Conservation (phyloP, 768 basidiomycete species). For the Boletus sp. region DNA sequence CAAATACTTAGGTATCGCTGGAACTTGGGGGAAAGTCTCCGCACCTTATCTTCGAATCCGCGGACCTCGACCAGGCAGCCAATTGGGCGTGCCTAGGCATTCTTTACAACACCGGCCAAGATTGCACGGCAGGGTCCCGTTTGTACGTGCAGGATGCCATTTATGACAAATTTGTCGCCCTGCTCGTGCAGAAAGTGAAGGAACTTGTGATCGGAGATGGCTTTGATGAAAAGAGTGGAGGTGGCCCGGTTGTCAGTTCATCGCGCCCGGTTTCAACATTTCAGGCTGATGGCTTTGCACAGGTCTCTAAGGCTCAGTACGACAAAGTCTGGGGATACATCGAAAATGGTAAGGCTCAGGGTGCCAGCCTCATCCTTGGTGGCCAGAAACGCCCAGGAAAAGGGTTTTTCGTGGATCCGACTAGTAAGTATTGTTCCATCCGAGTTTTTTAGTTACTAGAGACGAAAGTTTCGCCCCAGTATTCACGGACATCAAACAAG, state of each 20-base stretch:
- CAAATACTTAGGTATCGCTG: constrained; percentile 63
- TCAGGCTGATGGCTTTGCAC: constrained; percentile 8
- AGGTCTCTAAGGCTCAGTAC: constrained; percentile 84
- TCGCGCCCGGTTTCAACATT: constrained; percentile 1
- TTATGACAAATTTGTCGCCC: constrained; percentile 78
- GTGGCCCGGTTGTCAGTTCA: constrained; percentile 76
- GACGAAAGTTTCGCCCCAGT: constrained; percentile 43
- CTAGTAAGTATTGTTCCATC: constrained; percentile 51
- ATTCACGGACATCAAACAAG: constrained; percentile 72
- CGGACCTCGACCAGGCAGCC: constrained; percentile 83
- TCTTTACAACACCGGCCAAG: constrained; percentile 88
- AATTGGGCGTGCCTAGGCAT: constrained; percentile 86
- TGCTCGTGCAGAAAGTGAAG: constrained; percentile 66
- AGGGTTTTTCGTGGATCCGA: constrained; percentile 90
- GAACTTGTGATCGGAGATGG: constrained; percentile 77
- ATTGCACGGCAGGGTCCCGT: constrained; percentile 90
- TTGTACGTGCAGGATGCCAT: constrained; percentile 85
- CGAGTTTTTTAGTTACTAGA: constrained; percentile 1
- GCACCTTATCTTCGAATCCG: constrained; percentile 85
- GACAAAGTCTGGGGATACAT: constrained; percentile 89
- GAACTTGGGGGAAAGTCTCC: constrained; percentile 95
- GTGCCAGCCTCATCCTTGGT: constrained; percentile 77
- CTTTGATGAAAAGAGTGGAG: constrained; percentile 68
- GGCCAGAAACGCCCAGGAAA: constrained; percentile 73
- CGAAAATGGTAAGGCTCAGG: constrained; percentile 78